Conservation (phyloP, 2,329 filamentous ascomycete species). For the Periconia macrospinosa region DNA sequence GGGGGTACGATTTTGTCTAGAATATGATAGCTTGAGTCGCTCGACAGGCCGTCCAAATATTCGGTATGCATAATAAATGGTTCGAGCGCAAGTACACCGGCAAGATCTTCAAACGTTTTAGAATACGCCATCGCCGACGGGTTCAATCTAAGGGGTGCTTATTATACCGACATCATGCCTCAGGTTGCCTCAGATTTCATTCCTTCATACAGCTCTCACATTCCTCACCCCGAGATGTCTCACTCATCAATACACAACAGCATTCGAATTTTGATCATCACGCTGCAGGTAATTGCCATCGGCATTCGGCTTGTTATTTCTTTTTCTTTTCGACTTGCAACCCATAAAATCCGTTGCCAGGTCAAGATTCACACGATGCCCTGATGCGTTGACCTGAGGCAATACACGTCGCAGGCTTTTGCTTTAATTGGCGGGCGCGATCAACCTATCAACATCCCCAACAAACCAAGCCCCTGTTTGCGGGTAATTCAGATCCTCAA, state of each 20-base stretch:
- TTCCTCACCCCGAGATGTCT: too few relatives aligned
- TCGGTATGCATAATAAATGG: neutral
- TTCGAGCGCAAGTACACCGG: neutral
- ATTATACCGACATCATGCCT: neutral
- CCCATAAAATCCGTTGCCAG: too few relatives aligned
- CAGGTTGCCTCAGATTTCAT: neutral
- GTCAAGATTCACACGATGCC: neutral
- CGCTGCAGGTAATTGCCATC: too few relatives aligned
- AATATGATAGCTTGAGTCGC: neutral
- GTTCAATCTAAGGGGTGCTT: neutral
- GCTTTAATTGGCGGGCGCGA: neutral
- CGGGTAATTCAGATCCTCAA: neutral
- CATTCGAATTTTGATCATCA: too few relatives aligned
- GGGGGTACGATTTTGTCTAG: neutral
- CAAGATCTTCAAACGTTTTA: neutral
- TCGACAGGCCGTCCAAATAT: neutral
- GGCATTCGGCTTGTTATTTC: too few relatives aligned
- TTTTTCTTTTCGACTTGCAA: too few relatives aligned
- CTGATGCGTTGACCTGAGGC: neutral
- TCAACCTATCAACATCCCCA: neutral
- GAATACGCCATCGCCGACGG: neutral
- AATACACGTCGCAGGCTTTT: neutral
- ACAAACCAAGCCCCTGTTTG: neutral
- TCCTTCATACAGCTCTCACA: too few relatives aligned
- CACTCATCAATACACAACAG: too few relatives aligned